Evolutionary conservation across 176 grass and related monocot genomes (phyloP), one percentile per base, ranked within the genome.

Genomic region (Puya raimondii): DNA sequence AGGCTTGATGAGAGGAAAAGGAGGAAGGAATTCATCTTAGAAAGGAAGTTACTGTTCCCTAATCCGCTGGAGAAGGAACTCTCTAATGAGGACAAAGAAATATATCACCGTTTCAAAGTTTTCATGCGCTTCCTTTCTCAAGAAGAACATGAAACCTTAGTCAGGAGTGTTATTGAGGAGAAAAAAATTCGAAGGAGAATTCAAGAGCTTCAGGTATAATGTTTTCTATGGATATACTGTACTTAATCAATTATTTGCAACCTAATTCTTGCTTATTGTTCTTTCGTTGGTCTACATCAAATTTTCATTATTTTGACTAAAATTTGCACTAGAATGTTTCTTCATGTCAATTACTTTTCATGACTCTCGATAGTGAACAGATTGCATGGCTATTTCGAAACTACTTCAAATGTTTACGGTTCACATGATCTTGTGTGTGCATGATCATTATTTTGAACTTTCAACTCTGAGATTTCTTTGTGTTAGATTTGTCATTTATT

Each of bases 1-100:
- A 97, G 89, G 75, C 80, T 99, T 86, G 94, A 99, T 85, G 94
- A 99, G 86, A 99, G 94, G 74, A 93, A 99, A 80, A 82, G 94
- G 70, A 93, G 94, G 72, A 99, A 99, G 63, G 87, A 99, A 63
- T 99, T 99, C 72, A 87, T 99, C 85, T 74, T 99, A 74, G 94
- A 99, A 79, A 99, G 94, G 76, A 99, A 99, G 52, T 69, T 99
- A 76, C 78, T 93, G 29, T 99, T 81, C 64, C 89, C 94, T 50
- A 90, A 85, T 77, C 87, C 89, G 64, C 63, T 91, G 61, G 94
- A 99, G 76, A 87, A 84, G 78, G 94, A 99, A 53, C 78, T 99
- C 70, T 81, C 84, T 51, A 88, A 77, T 73, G 94, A 93, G 70
- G 94, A 99, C 72, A 99, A 85, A 68, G 89, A 99, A 74, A 59